phyloP scores from a whole-genome alignment of 2,329 filamentous ascomycete genomes.

The Aspergillus fumigatiaffinis region DNA sequence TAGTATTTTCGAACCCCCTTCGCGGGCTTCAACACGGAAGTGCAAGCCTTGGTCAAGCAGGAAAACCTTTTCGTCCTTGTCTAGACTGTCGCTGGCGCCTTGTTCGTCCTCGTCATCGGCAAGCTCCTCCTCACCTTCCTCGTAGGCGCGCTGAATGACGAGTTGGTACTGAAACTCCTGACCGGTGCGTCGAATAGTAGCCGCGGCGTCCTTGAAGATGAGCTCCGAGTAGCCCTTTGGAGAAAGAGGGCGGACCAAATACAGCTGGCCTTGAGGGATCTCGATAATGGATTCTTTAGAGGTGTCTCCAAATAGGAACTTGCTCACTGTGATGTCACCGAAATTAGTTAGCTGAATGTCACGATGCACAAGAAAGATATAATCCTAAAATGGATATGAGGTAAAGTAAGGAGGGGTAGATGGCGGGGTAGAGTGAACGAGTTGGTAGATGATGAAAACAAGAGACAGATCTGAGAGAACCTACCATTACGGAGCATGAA shows the following conservation, averaged over 20 bases:
- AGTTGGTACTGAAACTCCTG: slow-evolving; percentile 98
- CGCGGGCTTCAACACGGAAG: slow-evolving; percentile 77
- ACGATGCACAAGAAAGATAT: background rate
- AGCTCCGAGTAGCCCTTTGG: slow-evolving; percentile 98
- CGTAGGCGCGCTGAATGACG: slow-evolving; percentile 91
- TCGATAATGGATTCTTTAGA: slow-evolving; percentile 93
- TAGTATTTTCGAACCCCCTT: slow-evolving; percentile 77
- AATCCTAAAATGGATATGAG: background rate
- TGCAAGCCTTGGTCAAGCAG: slow-evolving; percentile 88
- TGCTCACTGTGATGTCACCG: slow-evolving; percentile 62
- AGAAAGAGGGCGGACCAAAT: slow-evolving; percentile 89
- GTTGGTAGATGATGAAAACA: slow-evolving; percentile 8
- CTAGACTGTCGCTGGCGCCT: slow-evolving; percentile 70
- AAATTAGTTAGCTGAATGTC: slow-evolving; percentile 3
- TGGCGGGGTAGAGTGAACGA: slow-evolving; percentile 13
- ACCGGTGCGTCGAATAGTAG: slow-evolving; percentile 85
- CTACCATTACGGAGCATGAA: slow-evolving; percentile 56
- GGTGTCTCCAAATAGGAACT: slow-evolving; percentile 83
- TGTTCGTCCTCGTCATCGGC: slow-evolving; percentile 87
- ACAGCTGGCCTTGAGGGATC: slow-evolving; percentile 91
- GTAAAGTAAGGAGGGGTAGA: slow-evolving; percentile 14
- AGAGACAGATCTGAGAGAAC: slow-evolving; percentile 27
- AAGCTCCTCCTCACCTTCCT: slow-evolving; percentile 93
- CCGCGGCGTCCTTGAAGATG: slow-evolving; percentile 95
- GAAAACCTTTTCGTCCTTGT: slow-evolving; percentile 97